Conservation (phyloP, 371 early-diverging fungal species). For the Synchytrium microbalum region DNA sequence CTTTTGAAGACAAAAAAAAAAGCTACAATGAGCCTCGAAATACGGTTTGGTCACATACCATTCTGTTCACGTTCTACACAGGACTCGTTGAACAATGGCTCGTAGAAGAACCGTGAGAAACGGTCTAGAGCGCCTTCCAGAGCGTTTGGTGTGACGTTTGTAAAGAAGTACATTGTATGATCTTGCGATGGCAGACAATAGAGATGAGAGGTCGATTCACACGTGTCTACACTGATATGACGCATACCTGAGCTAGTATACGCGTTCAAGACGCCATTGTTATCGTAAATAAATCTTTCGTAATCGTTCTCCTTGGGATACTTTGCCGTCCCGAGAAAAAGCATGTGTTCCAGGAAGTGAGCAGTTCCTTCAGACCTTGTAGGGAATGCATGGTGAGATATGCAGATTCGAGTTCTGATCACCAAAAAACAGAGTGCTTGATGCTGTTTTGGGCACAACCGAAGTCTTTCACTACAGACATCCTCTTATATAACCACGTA, state of each 20-base stretch:
- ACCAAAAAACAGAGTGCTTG: neutral
- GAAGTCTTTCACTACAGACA: neutral
- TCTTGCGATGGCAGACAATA: constrained; percentile 14
- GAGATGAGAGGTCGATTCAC: too few relatives aligned
- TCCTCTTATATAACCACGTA: neutral
- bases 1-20: neutral
- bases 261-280: constrained; percentile 45
- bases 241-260: constrained; percentile 28
- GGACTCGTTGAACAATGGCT: constrained; percentile 31
- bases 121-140: constrained; percentile 38
- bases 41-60: constrained; percentile 6
- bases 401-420: neutral
- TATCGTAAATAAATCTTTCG: constrained; percentile 34
- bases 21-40: neutral
- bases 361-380: constrained; percentile 33
- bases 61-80: constrained; percentile 26
- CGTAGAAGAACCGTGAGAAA: constrained; percentile 33
- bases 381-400: neutral
- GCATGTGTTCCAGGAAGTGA: constrained; percentile 54
- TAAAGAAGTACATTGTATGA: constrained; percentile 44
- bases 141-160: constrained; percentile 17
- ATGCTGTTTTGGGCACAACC: neutral
- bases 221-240: too few relatives aligned
- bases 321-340: constrained; percentile 47
- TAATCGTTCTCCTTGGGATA: constrained; percentile 27